Percentiles rank a stretch among this genome's conserved stretches.
Evolutionary conservation across 2,329 filamentous ascomycete species (phyloP).

Genomic region (Moelleriella libera): DNA sequence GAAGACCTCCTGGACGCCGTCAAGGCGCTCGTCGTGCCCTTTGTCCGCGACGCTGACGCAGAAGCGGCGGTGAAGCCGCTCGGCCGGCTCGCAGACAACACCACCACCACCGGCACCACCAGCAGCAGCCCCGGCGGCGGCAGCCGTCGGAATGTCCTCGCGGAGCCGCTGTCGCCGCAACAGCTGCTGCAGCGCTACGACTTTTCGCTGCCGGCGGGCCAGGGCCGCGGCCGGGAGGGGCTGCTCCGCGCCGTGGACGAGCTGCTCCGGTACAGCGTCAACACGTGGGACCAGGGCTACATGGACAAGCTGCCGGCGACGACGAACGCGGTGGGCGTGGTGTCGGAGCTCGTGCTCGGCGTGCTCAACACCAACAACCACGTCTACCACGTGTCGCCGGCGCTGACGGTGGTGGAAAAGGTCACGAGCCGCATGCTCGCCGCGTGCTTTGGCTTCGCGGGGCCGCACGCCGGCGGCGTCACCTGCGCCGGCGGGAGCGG

Average conservation of each 20-base stretch:
- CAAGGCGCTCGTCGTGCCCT: no score
- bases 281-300: conserved; percentile 98
- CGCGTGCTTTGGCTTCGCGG: conserved; percentile 59
- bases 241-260: conserved; percentile 56
- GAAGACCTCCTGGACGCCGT: no score
- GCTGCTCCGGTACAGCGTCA: conserved; percentile 75
- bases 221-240: conserved; percentile 55
- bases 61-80: no score
- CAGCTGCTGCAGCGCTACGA: no score
- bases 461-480: conserved; percentile 58
- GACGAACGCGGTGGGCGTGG: conserved; percentile 78
- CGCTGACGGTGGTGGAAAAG: conserved; percentile 78
- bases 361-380: conserved; percentile 90
- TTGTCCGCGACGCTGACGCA: no score
- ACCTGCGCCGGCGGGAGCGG: conserved; percentile 71
- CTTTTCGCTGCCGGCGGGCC: conserved; percentile 43
- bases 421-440: conserved; percentile 62
- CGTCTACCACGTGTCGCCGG: conserved; percentile 87
- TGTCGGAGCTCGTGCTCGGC: conserved; percentile 71
- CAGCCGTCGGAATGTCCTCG: no score
- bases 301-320: conserved; percentile 86
- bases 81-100: no score
- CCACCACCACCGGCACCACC: no score
- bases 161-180: no score
- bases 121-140: no score